Percentiles rank a stretch among this genome's conserved stretches.
Evolutionary conservation across 495 filamentous ascomycete species (phyloP).

Genomic region (Pyrenula massariospora): DNA sequence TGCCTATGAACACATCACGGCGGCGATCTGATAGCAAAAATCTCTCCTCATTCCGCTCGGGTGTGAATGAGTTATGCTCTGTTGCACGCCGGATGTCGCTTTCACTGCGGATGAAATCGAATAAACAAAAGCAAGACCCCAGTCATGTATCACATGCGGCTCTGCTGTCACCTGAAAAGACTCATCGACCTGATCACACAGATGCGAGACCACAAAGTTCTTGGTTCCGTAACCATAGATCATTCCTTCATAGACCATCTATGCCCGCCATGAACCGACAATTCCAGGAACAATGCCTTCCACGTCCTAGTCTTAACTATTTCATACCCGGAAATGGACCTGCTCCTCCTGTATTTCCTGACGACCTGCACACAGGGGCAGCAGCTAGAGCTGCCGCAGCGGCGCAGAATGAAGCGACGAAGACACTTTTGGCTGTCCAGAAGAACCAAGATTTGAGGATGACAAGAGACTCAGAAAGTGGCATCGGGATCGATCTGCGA

Average conservation of each 20-base stretch:
- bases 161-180: background rate
- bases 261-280: background rate
- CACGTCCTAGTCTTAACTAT: slow-evolving; percentile 15
- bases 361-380: slow-evolving; percentile 43
- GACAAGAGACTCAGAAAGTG: slow-evolving; percentile 57
- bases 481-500: slow-evolving; percentile 65
- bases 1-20: background rate
- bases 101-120: slow-evolving; percentile 29
- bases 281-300: slow-evolving; percentile 5
- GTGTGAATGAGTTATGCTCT: slow-evolving; percentile 2
- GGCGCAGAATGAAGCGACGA: slow-evolving; percentile 47
- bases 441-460: slow-evolving; percentile 18
- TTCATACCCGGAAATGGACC: slow-evolving; percentile 27
- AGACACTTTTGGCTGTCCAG: slow-evolving; percentile 2
- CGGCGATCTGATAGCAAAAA: background rate
- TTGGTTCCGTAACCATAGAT: background rate
- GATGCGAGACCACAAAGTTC: background rate
- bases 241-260: background rate
- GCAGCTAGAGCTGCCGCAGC: slow-evolving; percentile 61
- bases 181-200: background rate
- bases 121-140: slow-evolving; percentile 17
- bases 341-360: slow-evolving; percentile 27
- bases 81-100: slow-evolving; percentile 34
- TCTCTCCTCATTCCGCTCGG: background rate
- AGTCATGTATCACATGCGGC: background rate